Base-by-base conservation (phyloP, 2,329 filamentous ascomycete species). In the Fusarium nodosum region DNA sequence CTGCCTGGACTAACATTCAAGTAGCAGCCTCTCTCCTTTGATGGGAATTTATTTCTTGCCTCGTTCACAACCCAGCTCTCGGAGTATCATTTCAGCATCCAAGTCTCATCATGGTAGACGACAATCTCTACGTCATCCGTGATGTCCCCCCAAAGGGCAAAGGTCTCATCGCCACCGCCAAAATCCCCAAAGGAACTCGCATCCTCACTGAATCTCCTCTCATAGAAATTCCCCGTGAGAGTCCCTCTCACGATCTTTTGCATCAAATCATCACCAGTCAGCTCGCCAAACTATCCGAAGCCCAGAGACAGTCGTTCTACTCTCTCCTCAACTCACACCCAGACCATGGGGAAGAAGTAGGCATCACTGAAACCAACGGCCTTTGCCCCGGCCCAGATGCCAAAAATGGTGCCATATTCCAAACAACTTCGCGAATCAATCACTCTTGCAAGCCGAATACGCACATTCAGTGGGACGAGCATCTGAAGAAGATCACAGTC, bases 381-480 rank as follows among this genome's bases (percentile, higher is more conserved):
- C 36, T 66, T 15, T 53, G 53, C 6, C 24, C 66, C 8, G 56
- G 55, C 3, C 38, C 58, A 7, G 13, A 48, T 3, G 22, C 48
- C 12, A 20, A 38, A 11, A 30, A 42, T n/a, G 51, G 39, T 7
- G 71, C 68, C 30, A 31, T 77, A 7, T 76, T 75, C 45, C 54
- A 68, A 9, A 22, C 60, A 8, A 63, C 71, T 11, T 71, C 68
- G 11, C 72, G 72, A 1, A 62, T 78, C 51, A 78, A 78, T 15
- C 76, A 78, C 42, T 72, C 73, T 10, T 78, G 76, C 57, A 46
- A 42, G 2, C 65, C 64, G 6, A 77, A 77, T 47, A 69, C 74
- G 1, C 71, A 74, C 42, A 62, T 70, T 18, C 57, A 50, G 4
- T 78, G 75, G 73, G 75, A 72, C n/a, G 55, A 54, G 3, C 44